phyloP scores from a whole-genome alignment of 306 rosid species.

The Rubus idaeus region DNA sequence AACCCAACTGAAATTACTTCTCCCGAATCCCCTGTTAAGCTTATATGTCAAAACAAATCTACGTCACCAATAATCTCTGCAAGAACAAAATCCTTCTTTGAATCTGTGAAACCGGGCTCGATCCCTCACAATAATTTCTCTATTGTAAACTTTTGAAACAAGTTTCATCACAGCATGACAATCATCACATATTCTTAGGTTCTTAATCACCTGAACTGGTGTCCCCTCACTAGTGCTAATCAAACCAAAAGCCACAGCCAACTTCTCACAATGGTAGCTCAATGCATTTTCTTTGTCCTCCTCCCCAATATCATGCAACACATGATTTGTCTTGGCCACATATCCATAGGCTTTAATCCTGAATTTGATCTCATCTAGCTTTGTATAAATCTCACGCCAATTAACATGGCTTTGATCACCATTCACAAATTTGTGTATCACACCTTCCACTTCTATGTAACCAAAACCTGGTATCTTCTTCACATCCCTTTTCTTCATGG shows the following conservation, averaged over 20 bases:
- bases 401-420: slow-evolving; percentile 63
- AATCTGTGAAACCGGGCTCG: slow-evolving; percentile 85
- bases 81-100: slow-evolving; percentile 72
- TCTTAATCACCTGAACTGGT: slow-evolving; percentile 79
- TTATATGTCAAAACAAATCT: not conserved
- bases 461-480: slow-evolving; percentile 84
- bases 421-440: slow-evolving; percentile 66
- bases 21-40: not conserved
- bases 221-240: slow-evolving; percentile 61
- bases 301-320: slow-evolving; percentile 91
- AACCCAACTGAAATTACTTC: not conserved
- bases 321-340: slow-evolving; percentile 60
- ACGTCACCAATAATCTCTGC: slow-evolving; percentile 84
- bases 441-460: slow-evolving; percentile 63
- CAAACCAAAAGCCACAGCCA: slow-evolving; percentile 87
- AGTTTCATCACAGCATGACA: slow-evolving; percentile 77
- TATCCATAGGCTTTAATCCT: slow-evolving; percentile 58
- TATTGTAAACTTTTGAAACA: slow-evolving; percentile 52
- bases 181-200: slow-evolving; percentile 82
- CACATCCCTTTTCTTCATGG: slow-evolving; percentile 70
- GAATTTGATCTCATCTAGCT: slow-evolving; percentile 78
- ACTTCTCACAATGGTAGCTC: slow-evolving; percentile 81
- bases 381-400: slow-evolving; percentile 64
- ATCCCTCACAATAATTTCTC: slow-evolving; percentile 85
- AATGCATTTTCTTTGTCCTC: slow-evolving; percentile 87